These are phyloP conservation scores for Haplosporangium sp. DNA, from an alignment of 371 early-diverging fungal species.

Conservation along the genomic window DNA sequence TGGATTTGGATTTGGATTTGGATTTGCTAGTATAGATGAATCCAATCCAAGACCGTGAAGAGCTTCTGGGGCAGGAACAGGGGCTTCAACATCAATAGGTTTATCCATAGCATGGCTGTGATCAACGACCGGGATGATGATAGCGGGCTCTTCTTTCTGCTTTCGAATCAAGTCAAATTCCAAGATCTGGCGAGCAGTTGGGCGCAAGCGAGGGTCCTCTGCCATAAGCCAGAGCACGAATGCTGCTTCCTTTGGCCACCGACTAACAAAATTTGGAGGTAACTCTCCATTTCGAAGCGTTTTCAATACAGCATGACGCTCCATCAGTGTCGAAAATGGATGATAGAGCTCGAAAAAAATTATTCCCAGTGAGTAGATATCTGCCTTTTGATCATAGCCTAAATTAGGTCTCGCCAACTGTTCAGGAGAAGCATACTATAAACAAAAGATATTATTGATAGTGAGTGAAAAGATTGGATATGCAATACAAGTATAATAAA, in stretches of 20 bases:
- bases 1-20: neutral
- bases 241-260: slow-evolving; percentile 85
- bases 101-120: neutral
- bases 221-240: slow-evolving; percentile 84
- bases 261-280: slow-evolving; percentile 78
- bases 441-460: neutral
- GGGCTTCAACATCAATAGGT: neutral
- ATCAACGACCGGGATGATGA: neutral
- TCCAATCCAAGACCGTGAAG: slow-evolving; percentile 4
- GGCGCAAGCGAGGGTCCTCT: slow-evolving; percentile 75
- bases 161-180: slow-evolving; percentile 67
- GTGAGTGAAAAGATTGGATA: neutral
- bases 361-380: slow-evolving; percentile 80
- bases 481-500: neutral
- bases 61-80: neutral
- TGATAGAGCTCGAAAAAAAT: slow-evolving; percentile 78
- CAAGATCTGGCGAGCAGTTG: slow-evolving; percentile 80
- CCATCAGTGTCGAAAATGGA: slow-evolving; percentile 75
- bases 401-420: slow-evolving; percentile 74
- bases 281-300: slow-evolving; percentile 74
- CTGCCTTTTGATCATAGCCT: slow-evolving; percentile 72
- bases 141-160: slow-evolving; percentile 21
- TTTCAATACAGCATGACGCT: slow-evolving; percentile 69
- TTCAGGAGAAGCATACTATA: slow-evolving; percentile 93
- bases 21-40: neutral